Evolutionary conservation across 345 rosid species (phyloP).

Genomic region (Syzygium jambos): DNA sequence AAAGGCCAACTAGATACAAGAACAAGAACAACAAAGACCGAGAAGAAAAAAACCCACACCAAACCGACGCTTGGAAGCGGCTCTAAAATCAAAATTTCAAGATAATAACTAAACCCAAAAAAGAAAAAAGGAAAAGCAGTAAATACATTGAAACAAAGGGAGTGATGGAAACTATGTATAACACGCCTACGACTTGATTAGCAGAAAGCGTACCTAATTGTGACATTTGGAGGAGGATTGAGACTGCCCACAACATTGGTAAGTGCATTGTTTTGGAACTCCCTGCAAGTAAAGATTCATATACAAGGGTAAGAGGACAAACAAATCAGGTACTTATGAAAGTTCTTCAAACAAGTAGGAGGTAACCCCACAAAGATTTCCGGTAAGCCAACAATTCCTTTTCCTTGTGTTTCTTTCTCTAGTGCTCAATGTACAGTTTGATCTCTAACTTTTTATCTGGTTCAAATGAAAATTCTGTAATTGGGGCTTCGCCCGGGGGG

Average conservation of each 20-base stretch:
- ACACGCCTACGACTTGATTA: neutral
- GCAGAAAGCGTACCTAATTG: slow-evolving; percentile 22
- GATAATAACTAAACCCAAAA: neutral
- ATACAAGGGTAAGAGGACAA: neutral
- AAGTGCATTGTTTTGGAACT: slow-evolving; percentile 41
- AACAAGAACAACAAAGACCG: too few species aligned
- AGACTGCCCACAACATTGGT: slow-evolving; percentile 26
- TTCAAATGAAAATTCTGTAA: neutral
- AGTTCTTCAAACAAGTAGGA: neutral
- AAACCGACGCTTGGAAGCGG: too few species aligned
- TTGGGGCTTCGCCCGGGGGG: neutral
- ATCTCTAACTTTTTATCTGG: neutral
- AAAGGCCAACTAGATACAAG: too few species aligned
- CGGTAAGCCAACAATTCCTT: neutral
- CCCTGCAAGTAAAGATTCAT: slow-evolving; percentile 19
- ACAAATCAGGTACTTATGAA: neutral
- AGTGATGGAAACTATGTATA: neutral
- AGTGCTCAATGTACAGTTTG: neutral
- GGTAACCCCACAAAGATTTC: neutral
- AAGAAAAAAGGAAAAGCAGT: neutral
- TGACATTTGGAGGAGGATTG: slow-evolving; percentile 42
- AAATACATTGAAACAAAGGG: neutral
- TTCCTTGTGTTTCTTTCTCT: neutral
- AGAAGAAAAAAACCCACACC: too few species aligned
- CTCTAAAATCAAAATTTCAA: neutral